phyloP scores from a whole-genome alignment of 116 monocot genomes.

The Dioscorea cayenensis region DNA sequence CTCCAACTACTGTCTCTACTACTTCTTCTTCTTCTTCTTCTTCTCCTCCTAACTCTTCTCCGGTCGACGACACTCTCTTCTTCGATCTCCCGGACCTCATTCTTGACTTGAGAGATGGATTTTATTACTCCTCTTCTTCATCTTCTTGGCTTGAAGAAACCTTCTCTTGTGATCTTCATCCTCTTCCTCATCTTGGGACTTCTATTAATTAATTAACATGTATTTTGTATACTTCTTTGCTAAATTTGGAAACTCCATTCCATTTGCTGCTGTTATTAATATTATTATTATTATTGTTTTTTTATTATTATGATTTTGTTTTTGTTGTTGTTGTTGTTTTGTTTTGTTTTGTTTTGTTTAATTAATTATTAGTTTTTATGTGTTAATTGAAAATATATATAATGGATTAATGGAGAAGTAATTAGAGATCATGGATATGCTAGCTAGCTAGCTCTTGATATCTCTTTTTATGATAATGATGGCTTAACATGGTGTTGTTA shows the following conservation, averaged over 20 bases:
- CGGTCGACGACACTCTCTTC: constrained; percentile 27
- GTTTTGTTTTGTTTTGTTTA: neutral
- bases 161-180: constrained; percentile 47
- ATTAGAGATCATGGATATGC: neutral
- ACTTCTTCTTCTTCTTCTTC: neutral
- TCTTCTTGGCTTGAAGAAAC: constrained; percentile 56
- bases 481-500: neutral
- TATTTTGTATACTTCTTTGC: neutral
- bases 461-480: constrained; percentile 2
- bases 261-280: neutral
- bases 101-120: constrained; percentile 34
- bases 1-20: neutral
- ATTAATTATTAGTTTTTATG: neutral
- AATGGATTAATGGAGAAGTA: neutral
- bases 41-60: constrained; percentile 3
- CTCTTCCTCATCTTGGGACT: neutral
- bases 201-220: neutral
- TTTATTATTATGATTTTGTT: too few species aligned
- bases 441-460: neutral
- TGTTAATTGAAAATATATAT: neutral
- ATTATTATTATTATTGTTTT: too few species aligned
- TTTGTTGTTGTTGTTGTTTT: neutral
- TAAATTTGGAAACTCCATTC: neutral
- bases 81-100: constrained; percentile 81
- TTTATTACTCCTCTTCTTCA: constrained; percentile 15